These are phyloP conservation scores for Tripidium arundinaceum DNA, from an alignment of 202 grass and related monocot species.

Conservation along the genomic window DNA sequence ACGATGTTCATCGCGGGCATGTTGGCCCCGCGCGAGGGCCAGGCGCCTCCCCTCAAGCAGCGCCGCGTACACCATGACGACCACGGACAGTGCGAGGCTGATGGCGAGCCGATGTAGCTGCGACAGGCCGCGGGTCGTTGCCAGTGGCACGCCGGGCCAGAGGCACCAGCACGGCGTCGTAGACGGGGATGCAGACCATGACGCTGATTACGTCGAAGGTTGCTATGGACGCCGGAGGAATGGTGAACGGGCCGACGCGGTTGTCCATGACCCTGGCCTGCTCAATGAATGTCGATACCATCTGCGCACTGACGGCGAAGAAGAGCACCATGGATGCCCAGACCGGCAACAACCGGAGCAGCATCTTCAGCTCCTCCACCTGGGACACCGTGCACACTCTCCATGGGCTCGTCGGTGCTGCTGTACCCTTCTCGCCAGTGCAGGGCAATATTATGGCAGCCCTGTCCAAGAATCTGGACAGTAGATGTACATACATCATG, in stretches of 20 bases:
- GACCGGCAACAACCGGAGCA: constrained; percentile 36
- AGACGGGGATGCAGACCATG: constrained; percentile 44
- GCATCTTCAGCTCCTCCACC: constrained; percentile 54
- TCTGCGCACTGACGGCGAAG: constrained; percentile 28
- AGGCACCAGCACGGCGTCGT: constrained; percentile 50
- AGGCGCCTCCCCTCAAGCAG: constrained; percentile 31
- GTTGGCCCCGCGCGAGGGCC: neutral
- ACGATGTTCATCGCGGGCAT: constrained; percentile 17
- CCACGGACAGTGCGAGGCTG: constrained; percentile 31
- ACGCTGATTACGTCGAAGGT: constrained; percentile 39
- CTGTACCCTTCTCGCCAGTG: neutral
- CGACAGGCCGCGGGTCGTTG: constrained; percentile 48
- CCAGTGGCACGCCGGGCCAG: constrained; percentile 36
- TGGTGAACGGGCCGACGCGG: constrained; percentile 8
- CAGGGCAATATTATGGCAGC: constrained; percentile 31
- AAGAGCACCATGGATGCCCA: constrained; percentile 35
- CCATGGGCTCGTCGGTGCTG: neutral
- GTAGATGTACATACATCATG: too few species aligned
- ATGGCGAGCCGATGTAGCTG: constrained; percentile 46
- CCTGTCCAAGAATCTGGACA: constrained; percentile 45
- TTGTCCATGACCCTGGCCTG: constrained; percentile 40
- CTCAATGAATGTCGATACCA: constrained; percentile 46
- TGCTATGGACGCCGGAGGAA: constrained; percentile 42
- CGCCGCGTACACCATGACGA: constrained; percentile 30
- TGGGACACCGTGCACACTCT: constrained; percentile 45